A percentile compares a stretch with the other conserved stretches of the same genome.
These are phyloP conservation scores for Astrothelium subdiscretum DNA, from an alignment of 495 filamentous ascomycete species.

Conservation along the genomic window DNA sequence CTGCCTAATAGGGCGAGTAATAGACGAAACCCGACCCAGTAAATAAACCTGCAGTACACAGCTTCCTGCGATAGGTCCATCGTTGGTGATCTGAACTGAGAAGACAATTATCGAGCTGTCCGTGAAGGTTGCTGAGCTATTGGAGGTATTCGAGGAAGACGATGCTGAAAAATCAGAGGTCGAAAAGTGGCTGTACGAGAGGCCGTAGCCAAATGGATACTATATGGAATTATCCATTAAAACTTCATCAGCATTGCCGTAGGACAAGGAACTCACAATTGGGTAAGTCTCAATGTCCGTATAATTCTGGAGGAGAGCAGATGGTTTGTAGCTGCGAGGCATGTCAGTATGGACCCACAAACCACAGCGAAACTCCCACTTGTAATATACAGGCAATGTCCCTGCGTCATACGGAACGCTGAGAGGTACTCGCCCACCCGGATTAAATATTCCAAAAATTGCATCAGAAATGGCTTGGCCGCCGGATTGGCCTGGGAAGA, in stretches of 20 bases:
- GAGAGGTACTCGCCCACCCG: slow-evolving; percentile 32
- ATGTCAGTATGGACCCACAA: not conserved
- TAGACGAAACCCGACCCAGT: slow-evolving; percentile 27
- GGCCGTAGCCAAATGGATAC: slow-evolving; percentile 31
- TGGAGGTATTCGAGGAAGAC: not conserved
- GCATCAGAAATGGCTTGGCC: slow-evolving; percentile 38
- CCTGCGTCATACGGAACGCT: slow-evolving; percentile 29
- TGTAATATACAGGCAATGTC: slow-evolving; percentile 32
- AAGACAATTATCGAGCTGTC: slow-evolving; percentile 6
- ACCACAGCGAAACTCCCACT: slow-evolving; percentile 20
- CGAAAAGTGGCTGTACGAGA: slow-evolving; percentile 30
- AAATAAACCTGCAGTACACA: slow-evolving; percentile 33
- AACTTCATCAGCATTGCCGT: not conserved
- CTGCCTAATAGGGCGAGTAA: slow-evolving; percentile 32
- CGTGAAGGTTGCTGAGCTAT: slow-evolving; percentile 1
- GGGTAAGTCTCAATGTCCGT: slow-evolving; percentile 23
- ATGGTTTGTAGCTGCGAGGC: not conserved
- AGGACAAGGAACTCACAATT: not conserved
- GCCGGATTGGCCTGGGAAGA: slow-evolving; percentile 35
- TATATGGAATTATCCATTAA: not conserved
- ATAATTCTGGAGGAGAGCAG: slow-evolving; percentile 16
- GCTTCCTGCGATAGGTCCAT: slow-evolving; percentile 23
- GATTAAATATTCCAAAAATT: slow-evolving; percentile 34
- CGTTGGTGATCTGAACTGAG: slow-evolving; percentile 22
- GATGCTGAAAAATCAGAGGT: not conserved